Conservation (phyloP, 2,329 filamentous ascomycete genomes). For the Aaosphaeria arxii region DNA sequence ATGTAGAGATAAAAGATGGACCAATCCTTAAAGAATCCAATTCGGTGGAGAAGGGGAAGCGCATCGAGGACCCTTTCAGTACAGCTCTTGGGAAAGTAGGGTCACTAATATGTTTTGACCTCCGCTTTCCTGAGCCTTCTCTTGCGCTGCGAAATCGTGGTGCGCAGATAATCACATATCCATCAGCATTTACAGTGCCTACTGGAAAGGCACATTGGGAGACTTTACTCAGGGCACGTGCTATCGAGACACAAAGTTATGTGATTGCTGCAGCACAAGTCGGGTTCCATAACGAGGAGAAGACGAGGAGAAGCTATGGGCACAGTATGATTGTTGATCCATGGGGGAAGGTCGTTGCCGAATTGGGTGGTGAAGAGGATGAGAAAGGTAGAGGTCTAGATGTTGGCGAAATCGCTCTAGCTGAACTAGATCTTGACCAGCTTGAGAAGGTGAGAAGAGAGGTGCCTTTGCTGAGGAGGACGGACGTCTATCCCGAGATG, state of each 20-base stretch:
- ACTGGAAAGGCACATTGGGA: slow-evolving; percentile 89
- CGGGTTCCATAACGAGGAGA: slow-evolving; percentile 64
- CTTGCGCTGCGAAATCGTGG: slow-evolving; percentile 63
- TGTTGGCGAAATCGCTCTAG: slow-evolving; percentile 43
- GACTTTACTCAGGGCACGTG: slow-evolving; percentile 70
- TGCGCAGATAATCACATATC: slow-evolving; percentile 79
- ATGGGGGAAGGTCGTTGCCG: slow-evolving; percentile 73
- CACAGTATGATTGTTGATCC: slow-evolving; percentile 83
- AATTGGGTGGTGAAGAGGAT: slow-evolving; percentile 56
- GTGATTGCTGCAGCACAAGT: slow-evolving; percentile 80
- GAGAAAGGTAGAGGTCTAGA: slow-evolving; percentile 32
- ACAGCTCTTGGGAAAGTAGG: slow-evolving; percentile 73
- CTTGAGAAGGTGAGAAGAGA: slow-evolving; percentile 53
- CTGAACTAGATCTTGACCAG: slow-evolving; percentile 54
- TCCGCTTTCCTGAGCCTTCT: slow-evolving; percentile 77
- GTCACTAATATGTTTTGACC: slow-evolving; percentile 83
- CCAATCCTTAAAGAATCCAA: slow-evolving; percentile 61
- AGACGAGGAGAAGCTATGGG: slow-evolving; percentile 76
- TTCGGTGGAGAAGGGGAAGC: slow-evolving; percentile 65
- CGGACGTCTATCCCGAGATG: slow-evolving; percentile 40
- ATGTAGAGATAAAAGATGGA: slow-evolving; percentile 60
- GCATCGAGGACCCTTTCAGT: slow-evolving; percentile 67
- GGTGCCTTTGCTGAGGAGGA: slow-evolving; percentile 57
- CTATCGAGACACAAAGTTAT: slow-evolving; percentile 86
- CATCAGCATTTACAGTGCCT: slow-evolving; percentile 84